These are phyloP conservation scores for Eimeria falciformis DNA, from an alignment of 169 alveolate genomes.

Conservation along the genomic window DNA sequence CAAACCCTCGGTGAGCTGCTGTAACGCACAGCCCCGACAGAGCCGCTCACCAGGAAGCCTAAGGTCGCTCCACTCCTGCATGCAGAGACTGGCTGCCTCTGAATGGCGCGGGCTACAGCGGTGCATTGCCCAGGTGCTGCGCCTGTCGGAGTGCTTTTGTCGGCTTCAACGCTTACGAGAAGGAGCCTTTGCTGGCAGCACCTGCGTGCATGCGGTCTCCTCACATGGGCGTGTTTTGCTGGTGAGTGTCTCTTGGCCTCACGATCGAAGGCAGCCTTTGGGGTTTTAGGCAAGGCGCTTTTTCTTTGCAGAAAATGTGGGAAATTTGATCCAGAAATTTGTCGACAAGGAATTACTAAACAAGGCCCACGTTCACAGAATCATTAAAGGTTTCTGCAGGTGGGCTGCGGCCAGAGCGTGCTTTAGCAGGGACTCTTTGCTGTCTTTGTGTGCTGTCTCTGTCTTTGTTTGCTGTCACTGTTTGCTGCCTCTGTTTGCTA, in stretches of 20 bases:
- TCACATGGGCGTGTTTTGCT: background rate
- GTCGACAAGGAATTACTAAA: conserved; percentile 67
- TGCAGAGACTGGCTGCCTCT: background rate
- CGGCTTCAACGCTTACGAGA: no score
- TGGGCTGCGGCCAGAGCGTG: no score
- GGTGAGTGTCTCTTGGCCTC: background rate
- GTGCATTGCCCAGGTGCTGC: background rate
- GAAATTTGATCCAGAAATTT: conserved; percentile 12
- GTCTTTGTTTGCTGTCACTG: background rate
- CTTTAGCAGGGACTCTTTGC: no score
- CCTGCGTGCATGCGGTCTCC: no score
- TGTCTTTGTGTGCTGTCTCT: background rate
- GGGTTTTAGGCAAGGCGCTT: background rate
- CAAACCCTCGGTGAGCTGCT: conserved; percentile 41
- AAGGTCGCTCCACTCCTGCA: background rate
- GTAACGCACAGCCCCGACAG: background rate
- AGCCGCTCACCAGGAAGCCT: background rate
- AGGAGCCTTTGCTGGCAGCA: no score
- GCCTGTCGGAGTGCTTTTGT: background rate
- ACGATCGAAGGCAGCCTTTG: no score
- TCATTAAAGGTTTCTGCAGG: background rate
- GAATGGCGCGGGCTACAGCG: background rate
- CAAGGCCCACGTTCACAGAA: conserved; percentile 60
- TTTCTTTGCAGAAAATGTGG: conserved; percentile 3
- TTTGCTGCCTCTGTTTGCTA: no score